Percentiles rank a stretch among this genome's conserved stretches.
Evolutionary conservation across 2,329 filamentous ascomycete genomes (phyloP).

Genomic region (Cercospora zeae-maydis): DNA sequence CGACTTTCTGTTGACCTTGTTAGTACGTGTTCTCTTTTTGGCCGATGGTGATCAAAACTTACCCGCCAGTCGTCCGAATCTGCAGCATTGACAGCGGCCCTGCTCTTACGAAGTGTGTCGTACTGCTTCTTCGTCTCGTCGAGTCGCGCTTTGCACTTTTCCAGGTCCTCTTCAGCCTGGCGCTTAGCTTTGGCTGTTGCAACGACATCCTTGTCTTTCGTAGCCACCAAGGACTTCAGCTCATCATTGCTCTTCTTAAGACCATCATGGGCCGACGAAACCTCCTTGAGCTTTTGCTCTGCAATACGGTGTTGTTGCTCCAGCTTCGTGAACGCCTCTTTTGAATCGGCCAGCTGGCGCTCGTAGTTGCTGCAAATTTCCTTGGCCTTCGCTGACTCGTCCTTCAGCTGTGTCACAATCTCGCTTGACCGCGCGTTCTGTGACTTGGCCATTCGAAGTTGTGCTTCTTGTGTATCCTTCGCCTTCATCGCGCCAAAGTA

Average conservation of each 20-base stretch:
- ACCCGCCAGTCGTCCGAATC: slow-evolving; percentile 76
- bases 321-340: slow-evolving; percentile 70
- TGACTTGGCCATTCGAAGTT: slow-evolving; percentile 72
- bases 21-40: background rate
- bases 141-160: slow-evolving; percentile 72
- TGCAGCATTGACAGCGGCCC: slow-evolving; percentile 59
- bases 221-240: slow-evolving; percentile 67
- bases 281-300: slow-evolving; percentile 69
- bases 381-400: slow-evolving; percentile 74
- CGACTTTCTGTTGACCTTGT: slow-evolving; percentile 53
- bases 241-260: slow-evolving; percentile 73
- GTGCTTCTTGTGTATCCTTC: slow-evolving; percentile 77
- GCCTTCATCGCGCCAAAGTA: slow-evolving; percentile 95
- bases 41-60: slow-evolving; percentile 54
- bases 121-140: slow-evolving; percentile 77
- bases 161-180: slow-evolving; percentile 66
- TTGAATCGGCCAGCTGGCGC: slow-evolving; percentile 82
- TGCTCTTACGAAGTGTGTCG: slow-evolving; percentile 83
- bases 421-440: slow-evolving; percentile 90
- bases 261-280: slow-evolving; percentile 65
- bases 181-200: slow-evolving; percentile 61
- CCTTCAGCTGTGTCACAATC: slow-evolving; percentile 89
- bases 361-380: slow-evolving; percentile 78
- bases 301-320: slow-evolving; percentile 69
- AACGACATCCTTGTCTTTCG: slow-evolving; percentile 68